Percentiles rank a stretch among this genome's conserved stretches.
Conservation (phyloP, 2,329 filamentous ascomycete genomes). For the Nannizziopsis arthrosporioides region DNA sequence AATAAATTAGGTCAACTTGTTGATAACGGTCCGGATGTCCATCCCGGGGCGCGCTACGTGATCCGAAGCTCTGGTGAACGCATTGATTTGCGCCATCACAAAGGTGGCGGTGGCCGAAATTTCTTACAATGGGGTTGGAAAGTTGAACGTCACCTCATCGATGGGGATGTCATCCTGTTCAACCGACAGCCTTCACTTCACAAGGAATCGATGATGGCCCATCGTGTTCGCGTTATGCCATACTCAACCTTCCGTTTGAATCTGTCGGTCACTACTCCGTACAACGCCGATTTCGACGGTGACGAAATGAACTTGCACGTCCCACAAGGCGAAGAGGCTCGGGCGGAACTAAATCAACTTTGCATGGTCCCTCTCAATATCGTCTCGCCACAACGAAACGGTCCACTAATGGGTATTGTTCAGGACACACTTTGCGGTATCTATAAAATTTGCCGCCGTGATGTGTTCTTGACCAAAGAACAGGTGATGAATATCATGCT, state of each 20-base stretch:
- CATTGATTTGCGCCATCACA: conserved; percentile 89
- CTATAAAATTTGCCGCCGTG: conserved; percentile 91
- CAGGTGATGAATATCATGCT: conserved; percentile 94
- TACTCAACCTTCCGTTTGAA: conserved; percentile 98
- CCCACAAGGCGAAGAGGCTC: conserved; percentile 91
- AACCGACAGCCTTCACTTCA: conserved; percentile 98
- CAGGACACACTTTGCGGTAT: conserved; percentile 93
- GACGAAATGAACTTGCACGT: conserved; percentile 99
- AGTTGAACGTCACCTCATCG: conserved; percentile 90
- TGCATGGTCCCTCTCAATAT: conserved; percentile 98
- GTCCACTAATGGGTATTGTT: conserved; percentile 97
- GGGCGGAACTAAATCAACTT: conserved; percentile 84
- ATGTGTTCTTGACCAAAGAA: conserved; percentile 80
- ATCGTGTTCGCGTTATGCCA: conserved; percentile 93
- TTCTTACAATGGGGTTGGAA: conserved; percentile 94
- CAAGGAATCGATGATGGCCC: conserved; percentile 99
- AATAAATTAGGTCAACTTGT: conserved; percentile 80
- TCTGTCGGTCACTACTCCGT: conserved; percentile 91
- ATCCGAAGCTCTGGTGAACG: conserved; percentile 86
- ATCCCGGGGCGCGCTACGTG: conserved; percentile 93
- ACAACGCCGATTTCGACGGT: conserved; percentile 99
- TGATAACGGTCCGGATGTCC: conserved; percentile 84
- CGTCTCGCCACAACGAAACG: conserved; percentile 92
- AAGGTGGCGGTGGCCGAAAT: conserved; percentile 66
- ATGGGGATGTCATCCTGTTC: conserved; percentile 97